These are phyloP conservation scores for Sparassis latifolia DNA, from an alignment of 1,284 basidiomycete genomes.

Conservation along the genomic window DNA sequence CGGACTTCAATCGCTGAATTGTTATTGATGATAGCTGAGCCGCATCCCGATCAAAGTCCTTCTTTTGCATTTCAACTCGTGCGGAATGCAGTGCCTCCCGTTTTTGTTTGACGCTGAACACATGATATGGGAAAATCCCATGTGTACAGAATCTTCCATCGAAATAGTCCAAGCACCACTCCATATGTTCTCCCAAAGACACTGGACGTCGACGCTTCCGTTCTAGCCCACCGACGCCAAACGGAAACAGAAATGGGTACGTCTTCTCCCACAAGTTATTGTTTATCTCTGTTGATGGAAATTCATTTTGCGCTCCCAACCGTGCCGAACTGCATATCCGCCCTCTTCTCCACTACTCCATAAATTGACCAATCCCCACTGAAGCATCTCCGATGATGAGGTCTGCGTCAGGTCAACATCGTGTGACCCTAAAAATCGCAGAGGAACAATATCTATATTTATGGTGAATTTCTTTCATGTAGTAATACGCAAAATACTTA, in stretches of 20 bases:
- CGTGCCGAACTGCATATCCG: not conserved
- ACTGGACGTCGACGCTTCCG: constrained; percentile 12
- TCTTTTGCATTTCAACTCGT: not conserved
- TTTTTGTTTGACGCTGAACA: not conserved
- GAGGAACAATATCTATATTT: not conserved
- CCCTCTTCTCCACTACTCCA: not conserved
- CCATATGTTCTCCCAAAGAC: constrained; percentile 24
- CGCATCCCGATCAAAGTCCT: not conserved
- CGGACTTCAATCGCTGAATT: not conserved
- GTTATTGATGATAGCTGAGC: not conserved
- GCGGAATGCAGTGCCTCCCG: not conserved
- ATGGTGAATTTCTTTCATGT: not conserved
- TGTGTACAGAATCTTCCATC: constrained; percentile 27
- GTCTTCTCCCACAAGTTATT: constrained; percentile 17
- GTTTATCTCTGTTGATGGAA: constrained; percentile 25
- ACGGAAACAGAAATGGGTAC: constrained; percentile 18
- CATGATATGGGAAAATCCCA: constrained; percentile 1
- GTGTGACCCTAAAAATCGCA: not conserved
- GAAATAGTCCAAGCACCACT: constrained; percentile 29
- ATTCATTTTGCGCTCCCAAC: not conserved
- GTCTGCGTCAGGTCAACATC: not conserved
- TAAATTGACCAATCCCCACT: not conserved
- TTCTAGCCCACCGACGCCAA: constrained; percentile 30
- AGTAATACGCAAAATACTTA: not conserved
- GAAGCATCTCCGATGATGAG: not conserved